Conservation (phyloP, 2,329 filamentous ascomycete genomes). For the Cercospora beticola region DNA sequence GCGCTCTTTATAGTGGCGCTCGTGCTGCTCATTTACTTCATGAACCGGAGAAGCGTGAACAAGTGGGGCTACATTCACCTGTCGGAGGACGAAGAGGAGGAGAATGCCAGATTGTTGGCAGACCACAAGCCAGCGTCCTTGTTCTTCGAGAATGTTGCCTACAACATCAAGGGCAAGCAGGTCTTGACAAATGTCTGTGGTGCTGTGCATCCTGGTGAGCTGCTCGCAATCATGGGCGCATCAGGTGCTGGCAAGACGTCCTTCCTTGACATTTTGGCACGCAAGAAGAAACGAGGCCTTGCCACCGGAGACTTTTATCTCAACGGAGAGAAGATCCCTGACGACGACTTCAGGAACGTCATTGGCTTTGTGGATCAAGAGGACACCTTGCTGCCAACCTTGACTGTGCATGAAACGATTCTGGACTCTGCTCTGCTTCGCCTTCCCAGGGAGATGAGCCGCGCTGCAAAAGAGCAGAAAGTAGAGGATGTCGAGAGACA, state of each 20-base stretch:
- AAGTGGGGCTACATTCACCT: slow-evolving; percentile 71
- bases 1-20: slow-evolving; percentile 86
- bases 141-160: slow-evolving; percentile 84
- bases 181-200: slow-evolving; percentile 81
- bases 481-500: slow-evolving; percentile 94
- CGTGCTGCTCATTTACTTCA: slow-evolving; percentile 81
- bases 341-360: slow-evolving; percentile 83
- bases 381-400: slow-evolving; percentile 90
- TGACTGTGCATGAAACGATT: slow-evolving; percentile 98
- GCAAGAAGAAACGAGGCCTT: slow-evolving; percentile 90
- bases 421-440: slow-evolving; percentile 88
- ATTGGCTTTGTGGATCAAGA: slow-evolving; percentile 98
- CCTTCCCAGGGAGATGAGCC: slow-evolving; percentile 88
- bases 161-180: slow-evolving; percentile 80
- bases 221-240: slow-evolving; percentile 96
- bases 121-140: slow-evolving; percentile 90
- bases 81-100: slow-evolving; percentile 78
- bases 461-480: slow-evolving; percentile 81
- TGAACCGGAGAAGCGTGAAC: slow-evolving; percentile 69
- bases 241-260: slow-evolving; percentile 97
- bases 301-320: slow-evolving; percentile 82
- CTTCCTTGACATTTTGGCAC: slow-evolving; percentile 90
- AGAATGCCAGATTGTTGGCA: slow-evolving; percentile 79
- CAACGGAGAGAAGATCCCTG: slow-evolving; percentile 85
- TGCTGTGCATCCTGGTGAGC: slow-evolving; percentile 88